Evolutionary conservation across 345 rosid species (phyloP), one percentile per base, ranked within the genome.

Genomic region (Populus euphratica): DNA sequence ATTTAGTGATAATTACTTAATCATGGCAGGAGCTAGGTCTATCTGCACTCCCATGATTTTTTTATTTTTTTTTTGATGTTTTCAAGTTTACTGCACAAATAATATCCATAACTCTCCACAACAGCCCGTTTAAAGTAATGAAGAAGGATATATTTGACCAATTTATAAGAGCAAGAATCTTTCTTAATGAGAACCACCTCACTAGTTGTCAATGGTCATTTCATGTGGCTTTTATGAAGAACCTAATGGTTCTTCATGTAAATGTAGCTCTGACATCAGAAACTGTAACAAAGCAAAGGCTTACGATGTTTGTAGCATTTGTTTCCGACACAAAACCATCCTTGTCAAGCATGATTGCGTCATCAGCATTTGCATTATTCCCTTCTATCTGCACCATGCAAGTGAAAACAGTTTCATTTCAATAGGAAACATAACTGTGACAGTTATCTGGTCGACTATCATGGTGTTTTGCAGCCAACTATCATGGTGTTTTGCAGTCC

Each of bases 241-340:
- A 25, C 29, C 39, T 50, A 47, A 77, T 39, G 16, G 3, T 50
- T 41, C 70, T 74, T 2, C 29, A 11, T 73, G 39, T 43, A 41
- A 27, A 77, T 13, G 39, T 63, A 50, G 35, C 43, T 36, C 59
- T 70, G 70, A 25, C 52, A 67, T 9, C 72, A 44, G 5, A 68
- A 44, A 21, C 23, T 54, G 68, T 13, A 25, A 76, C 41, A 64
- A 75, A 63, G 17, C 47, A 6, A 70, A 74, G 67, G 78, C 96
- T 90, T 86, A 92, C 98, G 71, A 92, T 90, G 83, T 94, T 94
- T 64, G 98, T 94, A 38, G 97, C 97, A 86, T 94, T 92, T 80
- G 98, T 92, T 85, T 94, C 98, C 31, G 97, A 91, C 43, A 94
- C 96, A 84, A 82, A 94, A 79, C 97, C 97, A 80, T 92, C 93